These are phyloP conservation scores for Nothomitra cinnamomea DNA, from an alignment of 2,329 filamentous ascomycete genomes.

Conservation along the genomic window DNA sequence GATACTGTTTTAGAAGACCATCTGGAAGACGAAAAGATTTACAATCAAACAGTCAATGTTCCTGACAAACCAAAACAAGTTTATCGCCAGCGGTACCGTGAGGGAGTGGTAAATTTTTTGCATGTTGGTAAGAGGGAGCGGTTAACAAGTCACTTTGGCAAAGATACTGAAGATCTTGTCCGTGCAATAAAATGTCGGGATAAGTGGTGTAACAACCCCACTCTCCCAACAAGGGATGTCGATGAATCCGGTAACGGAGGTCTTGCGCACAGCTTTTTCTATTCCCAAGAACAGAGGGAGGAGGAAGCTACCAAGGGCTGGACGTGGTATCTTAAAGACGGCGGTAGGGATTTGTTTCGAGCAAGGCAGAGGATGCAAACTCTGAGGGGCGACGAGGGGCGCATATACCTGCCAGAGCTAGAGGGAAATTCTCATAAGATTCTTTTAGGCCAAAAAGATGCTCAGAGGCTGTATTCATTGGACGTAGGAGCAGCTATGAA, in stretches of 20 bases:
- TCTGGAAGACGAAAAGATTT: neutral
- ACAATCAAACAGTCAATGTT: neutral
- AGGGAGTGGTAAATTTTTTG: neutral
- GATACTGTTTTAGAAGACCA: neutral
- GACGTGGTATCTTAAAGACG: slow-evolving; percentile 34
- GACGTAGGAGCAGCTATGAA: slow-evolving; percentile 25
- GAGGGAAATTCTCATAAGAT: slow-evolving; percentile 23
- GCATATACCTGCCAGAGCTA: slow-evolving; percentile 25
- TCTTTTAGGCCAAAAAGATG: slow-evolving; percentile 31
- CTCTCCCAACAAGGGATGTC: slow-evolving; percentile 30
- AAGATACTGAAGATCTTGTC: slow-evolving; percentile 2
- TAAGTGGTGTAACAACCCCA: slow-evolving; percentile 18
- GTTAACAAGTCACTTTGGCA: slow-evolving; percentile 2
- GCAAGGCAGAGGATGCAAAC: slow-evolving; percentile 22
- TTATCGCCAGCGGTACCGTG: neutral
- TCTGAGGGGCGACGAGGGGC: slow-evolving; percentile 22
- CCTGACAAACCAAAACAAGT: neutral
- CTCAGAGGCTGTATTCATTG: slow-evolving; percentile 27
- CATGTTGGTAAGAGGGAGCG: slow-evolving; percentile 5
- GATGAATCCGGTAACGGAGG: slow-evolving; percentile 19
- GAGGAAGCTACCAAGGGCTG: slow-evolving; percentile 30
- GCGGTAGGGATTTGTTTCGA: slow-evolving; percentile 25
- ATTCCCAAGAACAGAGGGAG: slow-evolving; percentile 23
- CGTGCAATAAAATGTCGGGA: slow-evolving; percentile 4
- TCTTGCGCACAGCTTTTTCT: slow-evolving; percentile 27